Percentiles rank a stretch among this genome's conserved stretches.
Evolutionary conservation across 2,329 filamentous ascomycete species (phyloP).

Genomic region (Hortaea werneckii): DNA sequence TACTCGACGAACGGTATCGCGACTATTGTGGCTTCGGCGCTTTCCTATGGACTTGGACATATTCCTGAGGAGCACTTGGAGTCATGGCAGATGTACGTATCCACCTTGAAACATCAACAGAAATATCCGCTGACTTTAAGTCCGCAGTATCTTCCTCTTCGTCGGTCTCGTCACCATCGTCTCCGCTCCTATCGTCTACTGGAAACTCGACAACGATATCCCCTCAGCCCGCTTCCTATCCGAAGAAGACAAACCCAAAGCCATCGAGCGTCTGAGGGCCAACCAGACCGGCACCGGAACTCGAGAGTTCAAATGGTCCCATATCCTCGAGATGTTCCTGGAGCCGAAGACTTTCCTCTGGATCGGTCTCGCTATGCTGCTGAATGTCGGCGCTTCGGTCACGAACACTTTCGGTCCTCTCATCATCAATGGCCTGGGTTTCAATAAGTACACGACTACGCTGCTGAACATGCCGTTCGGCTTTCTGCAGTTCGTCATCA

Average conservation of each 20-base stretch:
- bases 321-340: conserved; percentile 35
- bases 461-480: conserved; percentile 51
- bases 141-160: conserved; percentile 50
- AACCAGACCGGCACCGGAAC: conserved; percentile 48
- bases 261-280: conserved; percentile 41
- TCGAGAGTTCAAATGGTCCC: conserved; percentile 30
- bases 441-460: conserved; percentile 42
- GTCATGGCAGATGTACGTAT: conserved; percentile 29
- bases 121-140: too few relatives aligned
- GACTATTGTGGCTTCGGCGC: conserved; percentile 50
- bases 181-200: conserved; percentile 49
- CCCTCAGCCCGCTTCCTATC: conserved; percentile 37
- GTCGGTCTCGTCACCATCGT: conserved; percentile 51
- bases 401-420: conserved; percentile 37
- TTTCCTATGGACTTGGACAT: conserved; percentile 51
- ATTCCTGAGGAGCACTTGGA: conserved; percentile 41
- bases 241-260: conserved; percentile 35
- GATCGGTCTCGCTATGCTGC: conserved; percentile 49
- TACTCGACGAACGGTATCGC: conserved; percentile 51
- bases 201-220: conserved; percentile 50
- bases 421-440: conserved; percentile 38
- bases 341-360: conserved; percentile 50
- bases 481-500: conserved; percentile 43
- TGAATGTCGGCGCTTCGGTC: conserved; percentile 55
- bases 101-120: conserved; percentile 40